These are phyloP conservation scores for Fusarium marasasianum DNA, from an alignment of 2,329 filamentous ascomycete genomes.

Conservation along the genomic window DNA sequence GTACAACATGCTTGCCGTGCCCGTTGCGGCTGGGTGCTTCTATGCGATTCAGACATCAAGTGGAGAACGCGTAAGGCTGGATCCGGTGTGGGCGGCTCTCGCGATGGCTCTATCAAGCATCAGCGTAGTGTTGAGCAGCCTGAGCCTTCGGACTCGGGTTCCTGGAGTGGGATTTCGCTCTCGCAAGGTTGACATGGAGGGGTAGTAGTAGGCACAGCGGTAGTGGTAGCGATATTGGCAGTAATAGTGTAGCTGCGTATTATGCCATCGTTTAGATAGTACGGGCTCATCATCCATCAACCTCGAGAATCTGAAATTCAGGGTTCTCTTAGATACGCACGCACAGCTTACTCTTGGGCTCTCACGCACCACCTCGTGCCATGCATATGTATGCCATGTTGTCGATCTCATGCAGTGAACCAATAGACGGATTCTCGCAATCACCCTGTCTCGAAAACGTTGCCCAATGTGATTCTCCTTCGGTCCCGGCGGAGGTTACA, in stretches of 20 bases:
- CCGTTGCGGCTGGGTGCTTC: slow-evolving; percentile 82
- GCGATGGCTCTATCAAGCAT: slow-evolving; percentile 95
- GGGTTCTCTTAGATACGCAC: slow-evolving; percentile 10
- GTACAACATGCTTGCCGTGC: slow-evolving; percentile 82
- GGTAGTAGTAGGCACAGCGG: not conserved
- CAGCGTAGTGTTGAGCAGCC: slow-evolving; percentile 84
- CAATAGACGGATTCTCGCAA: slow-evolving; percentile 33
- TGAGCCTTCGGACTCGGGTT: slow-evolving; percentile 69
- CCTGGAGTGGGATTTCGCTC: slow-evolving; percentile 56
- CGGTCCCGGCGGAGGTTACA: slow-evolving; percentile 7
- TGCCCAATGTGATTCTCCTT: slow-evolving; percentile 1
- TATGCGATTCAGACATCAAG: slow-evolving; percentile 63
- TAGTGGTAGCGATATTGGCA: not conserved
- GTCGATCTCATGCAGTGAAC: slow-evolving; percentile 14
- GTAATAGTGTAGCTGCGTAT: not conserved
- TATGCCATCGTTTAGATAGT: slow-evolving; percentile 18
- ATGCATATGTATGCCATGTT: slow-evolving; percentile 14
- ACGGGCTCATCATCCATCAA: not conserved
- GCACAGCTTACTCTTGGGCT: slow-evolving; percentile 14
- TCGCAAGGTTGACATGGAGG: slow-evolving; percentile 17
- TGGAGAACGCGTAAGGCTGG: slow-evolving; percentile 69
- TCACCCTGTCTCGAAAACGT: slow-evolving; percentile 1
- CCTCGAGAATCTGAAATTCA: not conserved
- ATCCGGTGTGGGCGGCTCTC: slow-evolving; percentile 86
- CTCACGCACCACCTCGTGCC: not conserved